Conservation (phyloP, 192 early-diverging fungal genomes). For the Thamnidium elegans region DNA sequence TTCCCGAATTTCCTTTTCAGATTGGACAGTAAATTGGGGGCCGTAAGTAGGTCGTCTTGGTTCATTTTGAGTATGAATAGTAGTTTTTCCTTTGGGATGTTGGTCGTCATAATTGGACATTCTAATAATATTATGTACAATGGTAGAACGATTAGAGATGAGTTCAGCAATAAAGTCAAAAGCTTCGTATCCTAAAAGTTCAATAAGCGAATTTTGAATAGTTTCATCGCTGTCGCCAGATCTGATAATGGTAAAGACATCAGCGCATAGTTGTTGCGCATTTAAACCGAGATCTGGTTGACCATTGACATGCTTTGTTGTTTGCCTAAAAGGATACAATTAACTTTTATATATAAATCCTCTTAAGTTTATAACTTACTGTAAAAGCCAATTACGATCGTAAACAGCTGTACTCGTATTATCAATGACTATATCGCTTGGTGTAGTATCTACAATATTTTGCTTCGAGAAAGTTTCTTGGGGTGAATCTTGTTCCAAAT, state of each 20-base stretch:
- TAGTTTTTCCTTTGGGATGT: slow-evolving; percentile 9
- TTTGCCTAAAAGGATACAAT: not conserved
- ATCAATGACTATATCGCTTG: too few relatives aligned
- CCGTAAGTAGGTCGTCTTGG: slow-evolving; percentile 49
- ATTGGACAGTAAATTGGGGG: slow-evolving; percentile 61
- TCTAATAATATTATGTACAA: slow-evolving; percentile 62
- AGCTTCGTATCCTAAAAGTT: slow-evolving; percentile 71
- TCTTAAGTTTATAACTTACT: slow-evolving; percentile 25
- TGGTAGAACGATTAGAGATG: slow-evolving; percentile 49
- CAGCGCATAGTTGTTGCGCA: slow-evolving; percentile 57
- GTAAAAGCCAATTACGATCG: slow-evolving; percentile 55
- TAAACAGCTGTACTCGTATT: slow-evolving; percentile 5
- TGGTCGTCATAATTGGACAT: slow-evolving; percentile 35
- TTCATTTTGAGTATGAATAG: slow-evolving; percentile 24
- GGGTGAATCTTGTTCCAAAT: not conserved
- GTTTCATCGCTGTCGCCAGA: slow-evolving; percentile 56
- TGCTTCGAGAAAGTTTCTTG: not conserved
- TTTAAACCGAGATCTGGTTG: slow-evolving; percentile 54
- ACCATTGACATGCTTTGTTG: slow-evolving; percentile 23
- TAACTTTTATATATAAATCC: not conserved
- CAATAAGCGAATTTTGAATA: slow-evolving; percentile 65
- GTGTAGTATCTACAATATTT: too few relatives aligned
- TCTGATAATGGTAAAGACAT: slow-evolving; percentile 69
- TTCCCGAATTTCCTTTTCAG: slow-evolving; percentile 58
- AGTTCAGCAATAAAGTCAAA: slow-evolving; percentile 66